These are phyloP conservation scores for Shiraia bambusicola DNA, from an alignment of 2,329 filamentous ascomycete species.

Conservation along the genomic window DNA sequence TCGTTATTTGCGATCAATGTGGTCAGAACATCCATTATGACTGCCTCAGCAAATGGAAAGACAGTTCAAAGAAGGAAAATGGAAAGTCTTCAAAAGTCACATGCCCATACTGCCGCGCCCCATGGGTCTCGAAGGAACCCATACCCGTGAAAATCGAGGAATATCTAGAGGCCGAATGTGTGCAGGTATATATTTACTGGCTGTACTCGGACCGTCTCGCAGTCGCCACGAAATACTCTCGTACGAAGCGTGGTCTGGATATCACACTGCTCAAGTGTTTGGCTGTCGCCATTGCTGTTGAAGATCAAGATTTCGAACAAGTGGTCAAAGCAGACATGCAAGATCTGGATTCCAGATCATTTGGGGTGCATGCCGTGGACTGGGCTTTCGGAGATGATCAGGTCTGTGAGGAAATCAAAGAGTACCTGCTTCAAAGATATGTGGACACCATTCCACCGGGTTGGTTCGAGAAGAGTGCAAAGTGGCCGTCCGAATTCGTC, in stretches of 20 bases:
- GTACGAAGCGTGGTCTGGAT: not conserved
- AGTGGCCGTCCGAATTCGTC: constrained; percentile 5
- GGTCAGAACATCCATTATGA: constrained; percentile 20
- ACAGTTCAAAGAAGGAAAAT: not conserved
- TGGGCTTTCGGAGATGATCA: constrained; percentile 1
- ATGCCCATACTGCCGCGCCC: constrained; percentile 19
- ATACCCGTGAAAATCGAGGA: not conserved
- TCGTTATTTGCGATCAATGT: constrained; percentile 20
- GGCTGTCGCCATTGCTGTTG: constrained; percentile 1
- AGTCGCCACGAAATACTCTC: not conserved
- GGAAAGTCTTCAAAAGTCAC: not conserved
- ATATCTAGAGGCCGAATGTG: constrained; percentile 1
- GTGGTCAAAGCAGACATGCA: not conserved
- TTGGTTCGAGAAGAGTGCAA: constrained; percentile 2
- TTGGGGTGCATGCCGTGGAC: not conserved
- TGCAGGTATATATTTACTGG: constrained; percentile 20
- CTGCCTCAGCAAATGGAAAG: constrained; percentile 13
- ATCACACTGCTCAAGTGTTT: constrained; percentile 5
- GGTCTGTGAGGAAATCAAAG: not conserved
- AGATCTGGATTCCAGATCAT: too few relatives aligned
- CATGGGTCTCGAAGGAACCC: constrained; percentile 7
- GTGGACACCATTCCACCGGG: not conserved
- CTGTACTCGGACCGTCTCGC: constrained; percentile 7
- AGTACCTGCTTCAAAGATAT: constrained; percentile 2
- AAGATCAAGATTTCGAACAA: constrained; percentile 2